phyloP scores from a whole-genome alignment of 2,329 filamentous ascomycete genomes.

The Furcasterigmium furcatum region DNA sequence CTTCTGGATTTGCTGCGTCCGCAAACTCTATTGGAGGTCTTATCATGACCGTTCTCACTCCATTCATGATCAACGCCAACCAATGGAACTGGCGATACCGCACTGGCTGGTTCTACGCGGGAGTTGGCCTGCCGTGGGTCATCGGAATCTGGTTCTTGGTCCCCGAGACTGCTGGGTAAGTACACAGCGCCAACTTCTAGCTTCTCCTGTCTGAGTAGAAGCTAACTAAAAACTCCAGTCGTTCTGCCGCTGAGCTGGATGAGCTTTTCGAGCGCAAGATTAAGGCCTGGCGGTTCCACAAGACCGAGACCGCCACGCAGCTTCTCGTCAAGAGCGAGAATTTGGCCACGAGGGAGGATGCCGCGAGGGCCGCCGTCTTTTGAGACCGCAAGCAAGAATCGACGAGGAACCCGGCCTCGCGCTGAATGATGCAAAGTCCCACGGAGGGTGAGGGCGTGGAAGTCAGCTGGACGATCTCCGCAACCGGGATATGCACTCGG shows the following conservation, averaged over 20 bases:
- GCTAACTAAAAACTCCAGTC: slow-evolving; percentile 2
- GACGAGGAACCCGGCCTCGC: too few species aligned
- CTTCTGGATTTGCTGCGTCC: slow-evolving; percentile 23
- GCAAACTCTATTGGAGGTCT: slow-evolving; percentile 15
- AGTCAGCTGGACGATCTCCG: too few species aligned
- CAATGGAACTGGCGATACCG: slow-evolving; percentile 26
- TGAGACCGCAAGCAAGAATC: too few species aligned
- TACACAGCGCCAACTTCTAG: too few species aligned
- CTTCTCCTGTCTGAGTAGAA: too few species aligned
- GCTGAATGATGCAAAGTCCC: too few species aligned
- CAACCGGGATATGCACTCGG: too few species aligned
- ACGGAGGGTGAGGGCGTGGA: too few species aligned
- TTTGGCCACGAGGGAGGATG: too few species aligned
- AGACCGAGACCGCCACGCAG: slow-evolving; percentile 11
- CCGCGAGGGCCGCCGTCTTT: too few species aligned
- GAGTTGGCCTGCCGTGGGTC: slow-evolving; percentile 19
- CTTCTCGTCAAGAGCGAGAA: slow-evolving; percentile 3
- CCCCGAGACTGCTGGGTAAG: slow-evolving; percentile 9
- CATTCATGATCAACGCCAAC: slow-evolving; percentile 25
- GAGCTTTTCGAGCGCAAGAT: slow-evolving; percentile 19
- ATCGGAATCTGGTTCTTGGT: slow-evolving; percentile 19
- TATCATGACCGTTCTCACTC: slow-evolving; percentile 17
- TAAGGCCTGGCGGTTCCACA: slow-evolving; percentile 18
- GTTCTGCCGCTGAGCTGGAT: slow-evolving; percentile 19
- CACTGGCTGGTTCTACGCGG: slow-evolving; percentile 24